A percentile compares a stretch with the other conserved stretches of the same genome.
These are phyloP conservation scores for Pinguiococcus pyrenoidosus DNA, from an alignment of 108 stramenopile genomes.

Conservation along the genomic window DNA sequence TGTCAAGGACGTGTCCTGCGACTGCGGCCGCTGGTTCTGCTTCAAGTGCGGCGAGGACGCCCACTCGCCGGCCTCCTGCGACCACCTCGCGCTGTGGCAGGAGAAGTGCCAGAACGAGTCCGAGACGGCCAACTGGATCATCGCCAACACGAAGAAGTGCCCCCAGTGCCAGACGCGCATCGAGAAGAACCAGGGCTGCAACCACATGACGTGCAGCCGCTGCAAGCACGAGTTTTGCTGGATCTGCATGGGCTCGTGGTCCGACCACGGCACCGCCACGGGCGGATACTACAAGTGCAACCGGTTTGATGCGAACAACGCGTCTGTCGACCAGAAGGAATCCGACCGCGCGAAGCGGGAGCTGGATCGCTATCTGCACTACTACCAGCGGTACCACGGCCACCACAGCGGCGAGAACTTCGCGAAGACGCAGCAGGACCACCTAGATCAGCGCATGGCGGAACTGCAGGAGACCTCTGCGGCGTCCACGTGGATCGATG, in stretches of 20 bases:
- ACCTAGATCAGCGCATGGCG: slow-evolving; percentile 77
- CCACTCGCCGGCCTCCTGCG: slow-evolving; percentile 70
- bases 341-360: slow-evolving; percentile 52
- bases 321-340: not conserved
- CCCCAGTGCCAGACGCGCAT: slow-evolving; percentile 91
- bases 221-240: slow-evolving; percentile 90
- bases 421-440: slow-evolving; percentile 60
- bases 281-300: slow-evolving; percentile 98
- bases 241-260: slow-evolving; percentile 95
- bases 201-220: slow-evolving; percentile 80
- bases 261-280: slow-evolving; percentile 82
- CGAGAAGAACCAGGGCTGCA: slow-evolving; percentile 98
- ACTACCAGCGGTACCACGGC: slow-evolving; percentile 84
- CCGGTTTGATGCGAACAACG: slow-evolving; percentile 36
- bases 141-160: slow-evolving; percentile 94
- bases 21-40: slow-evolving; percentile 63
- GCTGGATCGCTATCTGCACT: slow-evolving; percentile 95
- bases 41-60: slow-evolving; percentile 81
- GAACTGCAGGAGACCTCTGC: slow-evolving; percentile 66
- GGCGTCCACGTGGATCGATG: slow-evolving; percentile 75
- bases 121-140: slow-evolving; percentile 97
- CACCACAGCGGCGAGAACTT: slow-evolving; percentile 80
- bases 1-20: slow-evolving; percentile 25
- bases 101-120: slow-evolving; percentile 87
- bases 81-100: slow-evolving; percentile 61